phyloP scores from a whole-genome alignment of 352 stramenopile genomes.

The Aphanomyces cochlioides region DNA sequence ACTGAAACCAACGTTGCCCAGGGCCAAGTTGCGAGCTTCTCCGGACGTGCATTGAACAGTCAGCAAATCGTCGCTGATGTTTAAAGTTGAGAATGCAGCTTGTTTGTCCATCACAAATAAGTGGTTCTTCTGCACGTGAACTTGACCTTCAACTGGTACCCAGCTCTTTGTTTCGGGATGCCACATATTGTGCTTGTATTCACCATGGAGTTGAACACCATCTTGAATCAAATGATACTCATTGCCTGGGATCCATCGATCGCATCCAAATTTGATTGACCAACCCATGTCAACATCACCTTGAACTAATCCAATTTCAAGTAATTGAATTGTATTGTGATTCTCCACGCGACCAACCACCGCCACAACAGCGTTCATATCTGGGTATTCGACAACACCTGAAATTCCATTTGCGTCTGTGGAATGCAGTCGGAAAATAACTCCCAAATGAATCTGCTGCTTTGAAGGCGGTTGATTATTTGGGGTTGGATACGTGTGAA shows the following conservation, averaged over 20 bases:
- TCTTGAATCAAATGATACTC: conserved; percentile 59
- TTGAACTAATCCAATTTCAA: conserved; percentile 77
- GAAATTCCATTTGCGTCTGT: conserved; percentile 28
- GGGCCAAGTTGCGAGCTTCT: conserved; percentile 78
- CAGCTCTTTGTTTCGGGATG: conserved; percentile 47
- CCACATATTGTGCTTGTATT: conserved; percentile 45
- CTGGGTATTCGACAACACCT: conserved; percentile 79
- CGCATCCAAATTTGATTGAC: conserved; percentile 76
- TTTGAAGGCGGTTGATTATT: conserved; percentile 33
- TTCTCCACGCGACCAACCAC: conserved; percentile 54
- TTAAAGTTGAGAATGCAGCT: conserved; percentile 74
- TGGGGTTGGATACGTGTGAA: conserved; percentile 61
- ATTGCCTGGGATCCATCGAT: conserved; percentile 84
- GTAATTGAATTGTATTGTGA: conserved; percentile 59
- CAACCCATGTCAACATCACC: conserved; percentile 85
- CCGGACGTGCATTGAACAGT: conserved; percentile 79
- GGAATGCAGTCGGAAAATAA: conserved; percentile 55
- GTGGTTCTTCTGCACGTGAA: conserved; percentile 60
- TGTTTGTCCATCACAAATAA: conserved; percentile 85
- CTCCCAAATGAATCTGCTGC: conserved; percentile 50
- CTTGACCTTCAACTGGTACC: conserved; percentile 57
- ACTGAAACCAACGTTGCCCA: conserved; percentile 83
- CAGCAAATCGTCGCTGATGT: conserved; percentile 67
- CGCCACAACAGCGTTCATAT: conserved; percentile 70
- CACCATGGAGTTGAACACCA: conserved; percentile 38